Evolutionary conservation across 2,329 filamentous ascomycete species (phyloP), one percentile per base, ranked within the genome.

Genomic region (Scorias spongiosa): DNA sequence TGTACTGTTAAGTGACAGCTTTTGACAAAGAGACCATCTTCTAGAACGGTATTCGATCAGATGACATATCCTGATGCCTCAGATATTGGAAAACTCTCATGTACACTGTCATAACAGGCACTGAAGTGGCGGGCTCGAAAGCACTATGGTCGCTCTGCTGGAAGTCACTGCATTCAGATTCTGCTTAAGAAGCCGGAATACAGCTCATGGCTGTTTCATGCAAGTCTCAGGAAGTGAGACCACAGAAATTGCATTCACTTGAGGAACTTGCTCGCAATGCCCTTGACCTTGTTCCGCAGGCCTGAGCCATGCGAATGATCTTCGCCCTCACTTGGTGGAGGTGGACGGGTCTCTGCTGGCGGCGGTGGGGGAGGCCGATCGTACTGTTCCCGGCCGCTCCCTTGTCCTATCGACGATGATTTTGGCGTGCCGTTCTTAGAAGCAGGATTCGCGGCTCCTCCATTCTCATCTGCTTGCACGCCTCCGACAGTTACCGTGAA

Each of bases 401-500:
- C 32, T 36, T 15, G 11, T 6, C 15, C 39, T 28, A 12, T 36
- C 12, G 15, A 12, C 9, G 32, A 36, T 4, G 32, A 15, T 15
- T 12, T 12, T 9, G 32, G 32, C 32, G 32, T 36, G 9, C 32
- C 9, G 15, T 36, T 36, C 32, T 36, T 36, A 5, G 32, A 36
- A 36, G 11, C 15, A 12, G 32, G 32, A 36, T 36, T 36, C 15
- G 32, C 15, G 9, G 32, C 32, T 4, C 32, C 32, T 12, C 32
- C 32, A 12, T 15, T 12, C 32, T 36, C 32, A 12, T 15, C 32
- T 3, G 32, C 32, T 9, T 36, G 32, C 9, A 36, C 48, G 1
- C 70, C 70, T 14, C 71, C 71, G 41, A 72, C 64, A 44, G 63
- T 61, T 39, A 74, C 58, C 5, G 63, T 66, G 44, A 74, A 68